Percentiles rank a stretch among this genome's conserved stretches.
phyloP scores from a whole-genome alignment of 83 land plant genomes.

The Diphasiastrum complanatum region DNA sequence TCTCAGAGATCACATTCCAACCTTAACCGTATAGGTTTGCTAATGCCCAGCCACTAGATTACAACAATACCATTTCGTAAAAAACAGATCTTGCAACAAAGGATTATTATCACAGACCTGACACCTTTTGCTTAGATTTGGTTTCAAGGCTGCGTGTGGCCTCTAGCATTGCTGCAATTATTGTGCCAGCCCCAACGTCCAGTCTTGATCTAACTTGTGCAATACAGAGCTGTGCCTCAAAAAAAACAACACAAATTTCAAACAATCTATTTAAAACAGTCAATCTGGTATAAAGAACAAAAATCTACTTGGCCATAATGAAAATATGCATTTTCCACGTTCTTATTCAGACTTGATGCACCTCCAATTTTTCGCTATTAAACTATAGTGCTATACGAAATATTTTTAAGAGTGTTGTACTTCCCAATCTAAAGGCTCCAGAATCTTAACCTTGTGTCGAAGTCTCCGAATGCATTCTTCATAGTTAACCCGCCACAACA shows the following conservation, averaged over 20 bases:
- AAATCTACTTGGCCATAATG: neutral
- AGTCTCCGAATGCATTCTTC: slow-evolving; percentile 66
- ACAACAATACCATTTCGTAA: no score
- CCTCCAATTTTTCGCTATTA: no score
- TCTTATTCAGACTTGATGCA: no score
- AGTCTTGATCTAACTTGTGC: slow-evolving; percentile 43
- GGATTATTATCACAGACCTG: slow-evolving; percentile 16
- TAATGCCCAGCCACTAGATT: no score
- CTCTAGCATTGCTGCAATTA: slow-evolving; percentile 57
- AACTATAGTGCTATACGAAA: no score
- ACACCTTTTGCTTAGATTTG: slow-evolving; percentile 18
- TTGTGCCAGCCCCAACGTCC: slow-evolving; percentile 50
- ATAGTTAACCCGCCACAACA: slow-evolving; percentile 81
- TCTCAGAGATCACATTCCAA: no score
- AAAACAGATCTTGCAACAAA: neutral
- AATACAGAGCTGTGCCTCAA: slow-evolving; percentile 48
- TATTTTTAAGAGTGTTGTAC: no score
- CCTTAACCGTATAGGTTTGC: no score
- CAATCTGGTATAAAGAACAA: neutral
- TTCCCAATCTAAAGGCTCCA: no score
- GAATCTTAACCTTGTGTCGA: slow-evolving; percentile 73
- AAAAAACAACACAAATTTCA: neutral
- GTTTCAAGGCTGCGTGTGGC: slow-evolving; percentile 31
- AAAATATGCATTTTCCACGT: neutral
- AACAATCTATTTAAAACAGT: no score